Percentiles rank a stretch among this genome's conserved stretches.
phyloP scores from a whole-genome alignment of 1,139 yeast genomes.

The Zygosaccharomyces pseudobailii region DNA sequence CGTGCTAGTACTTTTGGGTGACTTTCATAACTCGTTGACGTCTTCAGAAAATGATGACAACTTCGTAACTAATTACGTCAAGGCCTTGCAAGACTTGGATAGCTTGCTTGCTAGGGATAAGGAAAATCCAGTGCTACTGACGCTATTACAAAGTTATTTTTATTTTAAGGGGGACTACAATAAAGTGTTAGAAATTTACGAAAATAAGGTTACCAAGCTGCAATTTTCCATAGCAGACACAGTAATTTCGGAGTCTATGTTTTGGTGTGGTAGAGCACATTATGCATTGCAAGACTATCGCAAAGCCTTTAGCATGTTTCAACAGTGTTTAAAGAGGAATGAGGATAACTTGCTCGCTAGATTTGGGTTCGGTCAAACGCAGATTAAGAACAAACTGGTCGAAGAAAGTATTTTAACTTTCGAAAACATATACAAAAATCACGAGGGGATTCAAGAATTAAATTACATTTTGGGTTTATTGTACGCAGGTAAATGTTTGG shows the following conservation, averaged over 20 bases:
- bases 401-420: slow-evolving; percentile 86
- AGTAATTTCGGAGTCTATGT: slow-evolving; percentile 69
- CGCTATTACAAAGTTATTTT: slow-evolving; percentile 48
- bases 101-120: slow-evolving; percentile 23
- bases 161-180: slow-evolving; percentile 58
- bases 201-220: slow-evolving; percentile 41
- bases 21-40: slow-evolving; percentile 59
- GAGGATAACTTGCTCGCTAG: slow-evolving; percentile 63
- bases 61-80: slow-evolving; percentile 47
- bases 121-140: slow-evolving; percentile 41
- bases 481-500: slow-evolving; percentile 48
- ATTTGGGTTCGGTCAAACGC: slow-evolving; percentile 84
- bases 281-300: slow-evolving; percentile 57
- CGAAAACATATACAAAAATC: slow-evolving; percentile 64
- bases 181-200: slow-evolving; percentile 53
- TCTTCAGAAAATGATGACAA: slow-evolving; percentile 45
- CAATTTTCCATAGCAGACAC: slow-evolving; percentile 28
- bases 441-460: slow-evolving; percentile 71
- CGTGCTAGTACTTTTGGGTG: slow-evolving; percentile 61
- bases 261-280: slow-evolving; percentile 81
- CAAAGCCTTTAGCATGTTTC: slow-evolving; percentile 67
- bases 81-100: slow-evolving; percentile 38
- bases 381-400: slow-evolving; percentile 62
- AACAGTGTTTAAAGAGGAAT: slow-evolving; percentile 60
- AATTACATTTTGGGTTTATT: slow-evolving; percentile 71